Base-by-base conservation (phyloP, 257 asterid genomes). In the Misopates orontium region DNA sequence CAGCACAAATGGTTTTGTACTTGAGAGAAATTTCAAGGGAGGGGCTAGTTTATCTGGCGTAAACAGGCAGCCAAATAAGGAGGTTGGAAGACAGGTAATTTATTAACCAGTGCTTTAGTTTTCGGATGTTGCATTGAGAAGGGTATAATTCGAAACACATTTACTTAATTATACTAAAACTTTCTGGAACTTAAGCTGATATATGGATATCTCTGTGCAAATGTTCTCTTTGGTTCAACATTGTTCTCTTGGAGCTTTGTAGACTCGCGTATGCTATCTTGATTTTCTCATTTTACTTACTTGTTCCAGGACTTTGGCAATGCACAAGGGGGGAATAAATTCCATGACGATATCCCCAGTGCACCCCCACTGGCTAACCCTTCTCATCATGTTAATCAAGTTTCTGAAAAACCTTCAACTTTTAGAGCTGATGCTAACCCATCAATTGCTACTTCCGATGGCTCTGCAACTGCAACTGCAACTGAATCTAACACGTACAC, bases 361-460 rank as follows among this genome's bases (percentile, higher is more conserved):
- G 98, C 97, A 31, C 96, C 97, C 5, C 98, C 96, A 0, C 24
- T 92, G 65, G 49, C 62, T 58, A 72, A 75, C 31, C 69, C 83
- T 22, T 62, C 64, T 56, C 60, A 56, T 42, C 73, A 56, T 21
- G 49, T 52, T 36, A 69, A 82, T 72, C 80, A 28, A 76, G 82
- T 66, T 77, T 60, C 86, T 61, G 85, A 75, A 60, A 82, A 69
- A 45, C 36, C 8, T 36, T 10, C 42, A 9, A 36, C 42, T 5
- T 9, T 64, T 60, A 71, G 69, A 75, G 77, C 77, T 42, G 78
- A 77, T 67, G 56, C 62, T 39, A 72, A 66, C 50, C 40, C 75
- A 22, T 67, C 67, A 17, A 45, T 76, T 32, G 72, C 77, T 56
- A 62, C 73, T 40, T 58, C 77, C 20, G 73, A 76, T 31, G 76